Conservation (phyloP, 2,329 filamentous ascomycete genomes). For the Endothia cerciana region DNA sequence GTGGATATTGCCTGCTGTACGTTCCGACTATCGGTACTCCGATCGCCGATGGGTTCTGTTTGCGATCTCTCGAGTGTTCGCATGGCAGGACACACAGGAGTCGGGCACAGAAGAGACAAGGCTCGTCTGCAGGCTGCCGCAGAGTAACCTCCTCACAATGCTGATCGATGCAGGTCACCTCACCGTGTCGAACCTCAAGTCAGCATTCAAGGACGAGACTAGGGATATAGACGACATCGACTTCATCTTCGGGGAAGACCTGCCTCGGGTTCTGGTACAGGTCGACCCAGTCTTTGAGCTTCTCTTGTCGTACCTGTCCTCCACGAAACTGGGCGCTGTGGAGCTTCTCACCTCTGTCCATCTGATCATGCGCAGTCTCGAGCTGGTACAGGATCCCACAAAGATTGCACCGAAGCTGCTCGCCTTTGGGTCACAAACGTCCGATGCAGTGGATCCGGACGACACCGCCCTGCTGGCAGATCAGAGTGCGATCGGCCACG, state of each 20-base stretch:
- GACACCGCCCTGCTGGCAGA: constrained; percentile 35
- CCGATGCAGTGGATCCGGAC: constrained; percentile 36
- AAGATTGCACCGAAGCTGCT: constrained; percentile 33
- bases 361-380: constrained; percentile 70
- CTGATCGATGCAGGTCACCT: constrained; percentile 64
- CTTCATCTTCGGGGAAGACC: constrained; percentile 59
- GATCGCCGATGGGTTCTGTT: constrained; percentile 70
- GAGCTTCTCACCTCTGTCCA: constrained; percentile 71
- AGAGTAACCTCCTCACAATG: constrained; percentile 61
- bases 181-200: constrained; percentile 61
- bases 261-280: constrained; percentile 64
- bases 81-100: constrained; percentile 53
- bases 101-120: constrained; percentile 46
- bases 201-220: constrained; percentile 57
- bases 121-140: constrained; percentile 49
- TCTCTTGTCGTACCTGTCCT: constrained; percentile 66
- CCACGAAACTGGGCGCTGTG: constrained; percentile 65
- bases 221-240: constrained; percentile 48
- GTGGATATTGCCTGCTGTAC: constrained; percentile 55
- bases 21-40: constrained; percentile 54
- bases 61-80: constrained; percentile 64
- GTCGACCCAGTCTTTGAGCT: constrained; percentile 72
- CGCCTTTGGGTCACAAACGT: constrained; percentile 28
- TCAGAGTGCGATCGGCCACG: constrained; percentile 49
- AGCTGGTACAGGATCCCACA: constrained; percentile 54